These are phyloP conservation scores for Aspergillus sp. DNA, from an alignment of 2,329 filamentous ascomycete genomes.

Conservation along the genomic window DNA sequence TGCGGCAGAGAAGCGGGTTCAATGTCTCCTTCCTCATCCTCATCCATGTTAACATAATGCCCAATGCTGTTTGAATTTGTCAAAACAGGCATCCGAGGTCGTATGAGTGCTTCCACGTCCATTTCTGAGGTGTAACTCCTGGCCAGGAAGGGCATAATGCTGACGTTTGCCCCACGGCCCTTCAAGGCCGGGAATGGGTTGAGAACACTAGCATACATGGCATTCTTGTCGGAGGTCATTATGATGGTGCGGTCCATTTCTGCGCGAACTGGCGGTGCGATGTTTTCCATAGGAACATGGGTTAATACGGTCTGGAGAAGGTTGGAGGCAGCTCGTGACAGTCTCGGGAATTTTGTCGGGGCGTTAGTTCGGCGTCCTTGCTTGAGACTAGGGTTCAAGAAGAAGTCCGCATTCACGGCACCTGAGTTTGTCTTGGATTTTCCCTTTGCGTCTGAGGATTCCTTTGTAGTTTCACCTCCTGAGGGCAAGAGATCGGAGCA, in stretches of 20 bases:
- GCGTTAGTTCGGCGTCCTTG: slow-evolving; percentile 23
- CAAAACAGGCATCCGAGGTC: slow-evolving; percentile 52
- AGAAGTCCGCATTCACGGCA: slow-evolving; percentile 67
- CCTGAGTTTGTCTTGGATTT: slow-evolving; percentile 36
- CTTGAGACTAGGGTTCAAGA: slow-evolving; percentile 54
- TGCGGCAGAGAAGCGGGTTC: slow-evolving; percentile 12
- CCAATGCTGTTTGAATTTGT: slow-evolving; percentile 31
- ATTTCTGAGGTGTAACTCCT: slow-evolving; percentile 63
- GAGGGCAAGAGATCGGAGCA: slow-evolving; percentile 70
- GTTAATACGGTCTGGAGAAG: slow-evolving; percentile 66
- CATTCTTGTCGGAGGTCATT: slow-evolving; percentile 64
- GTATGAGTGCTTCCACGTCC: slow-evolving; percentile 68
- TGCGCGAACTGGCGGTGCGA: slow-evolving; percentile 70
- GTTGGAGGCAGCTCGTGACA: slow-evolving; percentile 57
- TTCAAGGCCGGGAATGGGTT: slow-evolving; percentile 69
- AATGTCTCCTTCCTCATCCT: slow-evolving; percentile 33
- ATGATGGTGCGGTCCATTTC: slow-evolving; percentile 81
- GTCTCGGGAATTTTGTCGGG: slow-evolving; percentile 33
- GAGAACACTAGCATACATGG: slow-evolving; percentile 78
- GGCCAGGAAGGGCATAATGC: slow-evolving; percentile 76
- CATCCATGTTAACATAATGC: slow-evolving; percentile 23
- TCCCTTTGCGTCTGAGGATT: slow-evolving; percentile 44
- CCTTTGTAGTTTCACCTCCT: slow-evolving; percentile 38
- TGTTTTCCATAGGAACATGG: slow-evolving; percentile 62
- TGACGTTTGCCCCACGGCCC: slow-evolving; percentile 63